Evolutionary conservation across 108 stramenopile species (phyloP), one percentile per base, ranked within the genome.

Genomic region (Skeletonema potamos): DNA sequence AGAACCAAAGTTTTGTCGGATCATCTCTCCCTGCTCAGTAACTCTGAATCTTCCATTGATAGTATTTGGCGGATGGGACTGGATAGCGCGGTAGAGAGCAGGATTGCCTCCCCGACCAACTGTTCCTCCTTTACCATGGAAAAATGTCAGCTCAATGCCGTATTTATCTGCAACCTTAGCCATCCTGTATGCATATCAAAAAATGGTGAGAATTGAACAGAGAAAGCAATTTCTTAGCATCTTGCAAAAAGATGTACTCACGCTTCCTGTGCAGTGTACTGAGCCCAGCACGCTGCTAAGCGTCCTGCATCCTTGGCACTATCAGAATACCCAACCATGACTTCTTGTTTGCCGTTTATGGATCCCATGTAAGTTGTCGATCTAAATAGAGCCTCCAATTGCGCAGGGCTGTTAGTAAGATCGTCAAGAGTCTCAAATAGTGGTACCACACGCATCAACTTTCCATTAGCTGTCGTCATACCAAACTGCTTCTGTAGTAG

Each of bases 11-110:
- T 98, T 99, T 73, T 98, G 96, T 22, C 89, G 89, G 65, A 99
- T 97, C 98, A 99, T 99, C 83, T 99, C 98, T 30, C 98, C 98
- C 82, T 99, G 98, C 72, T 99, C 98, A 8, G 98, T 99, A 27
- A 99, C 96, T 20, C 98, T 93, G 94, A 98, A 99, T 27, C 93
- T 85, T n/a, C 98, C 98, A 69, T 99, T 92, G 58, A 99, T 93
- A 7, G 98, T 99, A 59, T 92, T 84, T 9, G 97, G 96, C 17
- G 98, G 96, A 77, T 97, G 97, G 1, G 96, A 87, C 37, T 96
- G 82, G 54, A 98, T 82, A 27, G 96, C 98, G 17, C 87, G 59
- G 80, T 89, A 96, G 12, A 90, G 73, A 54, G 90, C 89, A 13
- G 98, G 98, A 69, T 97, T 97, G 27, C 98, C 98, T 28, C 98